Percentiles rank a stretch among this genome's conserved stretches.
Evolutionary conservation across 169 alveolate genomes (phyloP).

Genomic region (Plasmodium adleri): DNA sequence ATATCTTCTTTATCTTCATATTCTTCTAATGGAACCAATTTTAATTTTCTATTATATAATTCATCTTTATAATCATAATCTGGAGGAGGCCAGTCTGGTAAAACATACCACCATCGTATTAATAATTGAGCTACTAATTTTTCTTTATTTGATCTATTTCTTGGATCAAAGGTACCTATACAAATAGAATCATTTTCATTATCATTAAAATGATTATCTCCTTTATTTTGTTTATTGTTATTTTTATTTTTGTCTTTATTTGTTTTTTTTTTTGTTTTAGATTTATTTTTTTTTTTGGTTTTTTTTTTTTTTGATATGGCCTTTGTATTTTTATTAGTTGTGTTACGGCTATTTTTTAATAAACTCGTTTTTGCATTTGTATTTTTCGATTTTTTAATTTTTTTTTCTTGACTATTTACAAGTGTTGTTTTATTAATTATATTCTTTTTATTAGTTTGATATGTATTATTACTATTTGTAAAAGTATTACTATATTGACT

Average conservation of each 20-base stretch:
- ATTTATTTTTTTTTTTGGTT: not conserved
- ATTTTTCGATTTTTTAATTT: not conserved
- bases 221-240: not conserved
- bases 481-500: not conserved
- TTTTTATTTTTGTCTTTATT: not conserved
- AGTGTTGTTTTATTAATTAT: too few relatives aligned
- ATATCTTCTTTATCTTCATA: constrained; percentile 92
- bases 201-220: constrained; percentile 30
- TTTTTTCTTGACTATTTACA: not conserved
- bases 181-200: constrained; percentile 77
- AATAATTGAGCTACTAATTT: constrained; percentile 83
- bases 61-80: constrained; percentile 86
- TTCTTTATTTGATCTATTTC: constrained; percentile 77
- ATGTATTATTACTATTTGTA: not conserved
- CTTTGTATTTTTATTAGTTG: not conserved
- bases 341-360: not conserved
- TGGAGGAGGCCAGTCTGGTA: constrained; percentile 96
- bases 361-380: not conserved
- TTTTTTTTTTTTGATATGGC: not conserved
- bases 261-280: constrained; percentile 13
- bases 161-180: constrained; percentile 84
- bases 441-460: not conserved
- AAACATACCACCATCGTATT: constrained; percentile 94
- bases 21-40: constrained; percentile 88
- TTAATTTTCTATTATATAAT: constrained; percentile 86